Conservation (phyloP, 1,139 yeast species). For the Taiozyma sp. region DNA sequence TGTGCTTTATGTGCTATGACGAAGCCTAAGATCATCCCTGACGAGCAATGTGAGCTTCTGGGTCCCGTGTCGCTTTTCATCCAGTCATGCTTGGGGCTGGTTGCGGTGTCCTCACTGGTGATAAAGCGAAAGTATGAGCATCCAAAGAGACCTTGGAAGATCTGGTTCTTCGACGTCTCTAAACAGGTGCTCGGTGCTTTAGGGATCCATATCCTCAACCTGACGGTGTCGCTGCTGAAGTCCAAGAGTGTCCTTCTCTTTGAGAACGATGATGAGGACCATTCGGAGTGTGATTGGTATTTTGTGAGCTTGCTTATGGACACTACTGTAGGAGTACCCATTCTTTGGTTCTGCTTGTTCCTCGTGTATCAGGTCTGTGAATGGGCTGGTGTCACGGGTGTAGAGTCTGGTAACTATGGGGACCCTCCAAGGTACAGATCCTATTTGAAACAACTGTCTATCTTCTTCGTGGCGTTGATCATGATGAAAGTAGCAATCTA, state of each 20-base stretch:
- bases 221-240: conserved; percentile 64
- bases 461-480: conserved; percentile 58
- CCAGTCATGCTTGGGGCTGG: conserved; percentile 63
- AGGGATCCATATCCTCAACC: conserved; percentile 77
- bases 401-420: conserved; percentile 85
- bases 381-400: conserved; percentile 45
- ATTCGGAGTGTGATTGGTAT: conserved; percentile 85
- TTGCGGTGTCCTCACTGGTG: conserved; percentile 71
- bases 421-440: conserved; percentile 60
- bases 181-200: conserved; percentile 87
- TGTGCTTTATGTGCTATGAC: background rate
- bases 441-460: conserved; percentile 66
- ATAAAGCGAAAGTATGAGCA: conserved; percentile 73
- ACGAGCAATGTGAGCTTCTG: conserved; percentile 50
- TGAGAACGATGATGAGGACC: conserved; percentile 29
- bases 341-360: conserved; percentile 54
- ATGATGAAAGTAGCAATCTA: conserved; percentile 53
- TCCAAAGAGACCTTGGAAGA: conserved; percentile 83
- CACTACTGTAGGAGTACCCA: conserved; percentile 92
- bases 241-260: conserved; percentile 12
- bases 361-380: conserved; percentile 45
- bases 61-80: conserved; percentile 70
- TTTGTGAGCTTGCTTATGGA: conserved; percentile 83
- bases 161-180: conserved; percentile 87
- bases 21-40: background rate